Evolutionary conservation across 768 basidiomycete species (phyloP).

Genomic region (Termitomyces sp.): DNA sequence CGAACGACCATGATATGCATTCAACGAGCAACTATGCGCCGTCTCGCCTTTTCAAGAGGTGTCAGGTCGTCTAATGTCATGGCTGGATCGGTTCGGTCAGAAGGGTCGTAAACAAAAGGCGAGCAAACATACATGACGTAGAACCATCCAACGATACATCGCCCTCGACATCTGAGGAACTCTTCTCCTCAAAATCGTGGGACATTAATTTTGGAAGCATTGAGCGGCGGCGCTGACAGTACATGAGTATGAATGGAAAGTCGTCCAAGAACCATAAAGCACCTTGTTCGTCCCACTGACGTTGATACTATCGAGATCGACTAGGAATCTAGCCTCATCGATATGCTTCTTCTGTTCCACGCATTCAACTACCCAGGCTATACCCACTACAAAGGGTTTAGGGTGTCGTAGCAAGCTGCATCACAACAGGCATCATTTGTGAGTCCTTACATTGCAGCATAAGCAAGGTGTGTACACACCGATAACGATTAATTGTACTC

Average conservation of each 20-base stretch:
- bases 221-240: slow-evolving; percentile 60
- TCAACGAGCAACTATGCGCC: slow-evolving; percentile 31
- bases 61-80: slow-evolving; percentile 46
- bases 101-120: neutral
- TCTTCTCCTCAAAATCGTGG: slow-evolving; percentile 19
- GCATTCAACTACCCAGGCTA: slow-evolving; percentile 88
- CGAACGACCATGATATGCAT: neutral
- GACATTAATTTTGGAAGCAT: slow-evolving; percentile 62
- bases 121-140: slow-evolving; percentile 31
- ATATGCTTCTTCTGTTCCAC: slow-evolving; percentile 60
- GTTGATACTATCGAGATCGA: slow-evolving; percentile 58
- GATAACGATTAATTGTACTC: slow-evolving; percentile 69
- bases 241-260: neutral
- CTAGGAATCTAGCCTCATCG: slow-evolving; percentile 59
- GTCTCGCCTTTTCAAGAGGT: slow-evolving; percentile 64
- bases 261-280: neutral
- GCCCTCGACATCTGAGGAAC: slow-evolving; percentile 23
- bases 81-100: slow-evolving; percentile 24
- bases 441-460: neutral
- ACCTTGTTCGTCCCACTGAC: slow-evolving; percentile 65
- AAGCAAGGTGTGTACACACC: slow-evolving; percentile 32
- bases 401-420: slow-evolving; percentile 58
- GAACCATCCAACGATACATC: slow-evolving; percentile 42
- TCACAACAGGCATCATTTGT: neutral
- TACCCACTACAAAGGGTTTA: slow-evolving; percentile 72